These are phyloP conservation scores for Halenospora varia DNA, from an alignment of 495 filamentous ascomycete genomes.

Conservation along the genomic window DNA sequence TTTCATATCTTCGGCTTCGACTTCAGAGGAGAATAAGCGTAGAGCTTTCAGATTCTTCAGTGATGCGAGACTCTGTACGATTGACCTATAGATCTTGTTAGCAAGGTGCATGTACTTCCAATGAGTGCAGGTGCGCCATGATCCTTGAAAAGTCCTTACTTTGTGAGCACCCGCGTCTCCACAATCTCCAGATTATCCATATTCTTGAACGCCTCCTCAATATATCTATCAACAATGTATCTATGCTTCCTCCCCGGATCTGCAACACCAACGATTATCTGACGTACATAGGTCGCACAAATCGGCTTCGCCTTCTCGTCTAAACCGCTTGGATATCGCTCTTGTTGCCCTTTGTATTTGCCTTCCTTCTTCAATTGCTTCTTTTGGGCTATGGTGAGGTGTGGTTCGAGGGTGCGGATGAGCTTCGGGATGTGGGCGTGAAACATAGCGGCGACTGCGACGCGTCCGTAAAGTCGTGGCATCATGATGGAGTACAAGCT, in stretches of 20 bases:
- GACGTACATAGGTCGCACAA: neutral
- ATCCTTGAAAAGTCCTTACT: neutral
- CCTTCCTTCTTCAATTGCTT: constrained; percentile 1
- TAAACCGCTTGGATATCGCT: neutral
- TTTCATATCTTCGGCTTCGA: neutral
- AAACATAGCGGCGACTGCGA: neutral
- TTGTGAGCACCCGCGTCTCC: neutral
- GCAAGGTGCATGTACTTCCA: neutral
- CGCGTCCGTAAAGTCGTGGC: neutral
- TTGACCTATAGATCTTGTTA: neutral
- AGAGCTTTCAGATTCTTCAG: neutral
- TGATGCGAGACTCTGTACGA: neutral
- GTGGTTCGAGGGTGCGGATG: neutral
- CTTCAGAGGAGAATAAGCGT: neutral
- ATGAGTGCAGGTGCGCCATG: neutral
- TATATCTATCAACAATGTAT: neutral
- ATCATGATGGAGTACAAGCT: neutral
- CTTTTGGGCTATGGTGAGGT: neutral
- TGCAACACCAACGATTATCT: neutral
- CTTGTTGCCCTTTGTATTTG: constrained; percentile 1
- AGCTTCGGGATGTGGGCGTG: neutral
- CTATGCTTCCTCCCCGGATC: neutral
- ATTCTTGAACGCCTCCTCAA: neutral
- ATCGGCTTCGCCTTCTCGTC: neutral
- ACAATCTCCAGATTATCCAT: neutral